Evolutionary conservation across 768 basidiomycete species (phyloP), one percentile per base, ranked within the genome.

Genomic region (Suillus alpinus): DNA sequence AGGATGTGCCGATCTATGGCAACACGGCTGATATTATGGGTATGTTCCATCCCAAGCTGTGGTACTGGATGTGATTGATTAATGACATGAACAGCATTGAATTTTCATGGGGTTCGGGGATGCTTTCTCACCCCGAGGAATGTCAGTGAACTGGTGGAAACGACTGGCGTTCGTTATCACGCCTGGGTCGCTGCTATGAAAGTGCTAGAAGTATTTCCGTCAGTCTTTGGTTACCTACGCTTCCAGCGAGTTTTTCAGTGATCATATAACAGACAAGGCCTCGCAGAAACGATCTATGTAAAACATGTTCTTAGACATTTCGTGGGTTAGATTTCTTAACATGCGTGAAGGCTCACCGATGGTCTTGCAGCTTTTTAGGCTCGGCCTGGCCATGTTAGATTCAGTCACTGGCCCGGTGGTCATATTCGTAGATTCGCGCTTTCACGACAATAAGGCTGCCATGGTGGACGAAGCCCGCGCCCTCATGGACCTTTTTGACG

Each of bases 401-500:
- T 71, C 76, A n/a, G 75, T 74, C 47, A 65, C 73, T 4, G 85
- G 83, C 0, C 79, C 80, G 1, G 80, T 86, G 57, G 69, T 83
- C 41, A 76, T 81, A 18, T 81, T 81, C 56, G 69, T 88, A 51
- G 83, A 86, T 68, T 79, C 84, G 7, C 75, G 81, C 41, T 65
- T 73, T n/a, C 72, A 79, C 57, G 65, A 68, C 9, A 68, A 83
- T 63, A 55, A 70, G 0, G 46, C 47, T 3, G 72, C 65, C 31
- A 80, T 88, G 70, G 73, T 81, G 5, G 58, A 68, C 23, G 75
- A 77, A 62, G 84, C 83, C 8, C 67, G 67, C 14, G 72, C 76
- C 9, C 65, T 86, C 60, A 67, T 80, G 34, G 63, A 63, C 40
- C 69, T 77, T 50, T 83, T 85, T 46, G 73, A 74, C 59, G 67